phyloP scores from a whole-genome alignment of 805 yeast genomes.

The Starmerella geochares region DNA sequence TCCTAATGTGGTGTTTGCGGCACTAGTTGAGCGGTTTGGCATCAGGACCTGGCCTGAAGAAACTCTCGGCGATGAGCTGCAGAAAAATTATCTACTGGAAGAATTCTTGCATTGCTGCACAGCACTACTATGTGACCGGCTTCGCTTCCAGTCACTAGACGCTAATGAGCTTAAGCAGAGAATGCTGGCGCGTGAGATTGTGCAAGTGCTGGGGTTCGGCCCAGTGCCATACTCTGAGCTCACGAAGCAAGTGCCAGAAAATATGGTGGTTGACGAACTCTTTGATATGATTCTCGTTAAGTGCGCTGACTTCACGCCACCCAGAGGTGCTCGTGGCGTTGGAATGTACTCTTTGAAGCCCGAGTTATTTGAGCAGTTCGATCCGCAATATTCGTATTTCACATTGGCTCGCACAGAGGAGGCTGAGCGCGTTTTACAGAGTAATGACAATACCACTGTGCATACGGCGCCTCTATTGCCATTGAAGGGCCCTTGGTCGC shows the following conservation, averaged over 20 bases:
- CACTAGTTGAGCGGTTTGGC: conserved; percentile 62
- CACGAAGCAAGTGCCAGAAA: conserved; percentile 62
- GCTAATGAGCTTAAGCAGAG: conserved; percentile 41
- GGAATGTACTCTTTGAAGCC: conserved; percentile 62
- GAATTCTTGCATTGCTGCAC: conserved; percentile 65
- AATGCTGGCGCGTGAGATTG: conserved; percentile 57
- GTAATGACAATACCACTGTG: conserved; percentile 46
- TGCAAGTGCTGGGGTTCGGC: conserved; percentile 72
- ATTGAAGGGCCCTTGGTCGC: conserved; percentile 29
- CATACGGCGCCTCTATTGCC: conserved; percentile 43
- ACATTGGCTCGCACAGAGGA: conserved; percentile 73
- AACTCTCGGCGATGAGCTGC: conserved; percentile 30
- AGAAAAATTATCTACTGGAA: conserved; percentile 57
- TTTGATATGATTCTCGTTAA: conserved; percentile 54
- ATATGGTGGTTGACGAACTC: conserved; percentile 56
- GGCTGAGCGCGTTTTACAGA: conserved; percentile 43
- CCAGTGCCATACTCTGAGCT: conserved; percentile 63
- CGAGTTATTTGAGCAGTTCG: conserved; percentile 44
- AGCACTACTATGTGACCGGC: conserved; percentile 56
- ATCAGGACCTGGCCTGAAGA: conserved; percentile 49
- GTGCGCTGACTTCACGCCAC: conserved; percentile 53
- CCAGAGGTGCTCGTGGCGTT: conserved; percentile 46
- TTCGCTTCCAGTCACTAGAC: conserved; percentile 42
- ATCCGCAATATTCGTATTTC: conserved; percentile 76
- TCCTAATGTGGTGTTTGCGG: conserved; percentile 47